Evolutionary conservation across 441 rosid genomes (phyloP).

Genomic region (Euphorbia schlechtendalii): DNA sequence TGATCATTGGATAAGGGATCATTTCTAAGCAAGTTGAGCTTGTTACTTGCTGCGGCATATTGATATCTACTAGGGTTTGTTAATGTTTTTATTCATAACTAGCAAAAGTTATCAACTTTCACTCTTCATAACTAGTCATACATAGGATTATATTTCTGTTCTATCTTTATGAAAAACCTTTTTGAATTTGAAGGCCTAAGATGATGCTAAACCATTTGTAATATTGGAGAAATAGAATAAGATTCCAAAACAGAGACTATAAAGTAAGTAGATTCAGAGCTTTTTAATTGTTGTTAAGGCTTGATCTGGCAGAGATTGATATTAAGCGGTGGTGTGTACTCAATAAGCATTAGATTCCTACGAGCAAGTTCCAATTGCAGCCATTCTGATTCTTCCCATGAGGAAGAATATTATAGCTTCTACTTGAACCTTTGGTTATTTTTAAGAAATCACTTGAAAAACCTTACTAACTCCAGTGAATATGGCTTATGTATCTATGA

Average conservation of each 20-base stretch:
- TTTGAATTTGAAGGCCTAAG: not conserved
- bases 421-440: slow-evolving; percentile 5
- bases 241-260: not conserved
- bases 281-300: not conserved
- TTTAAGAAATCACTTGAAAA: not conserved
- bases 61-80: not conserved
- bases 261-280: too few relatives aligned
- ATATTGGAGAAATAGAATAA: not conserved
- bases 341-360: slow-evolving; percentile 21
- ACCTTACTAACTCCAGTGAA: not conserved
- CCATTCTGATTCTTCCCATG: not conserved
- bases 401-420: slow-evolving; percentile 6
- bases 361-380: slow-evolving; percentile 6
- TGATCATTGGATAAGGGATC: slow-evolving; percentile 1
- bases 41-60: not conserved
- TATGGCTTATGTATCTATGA: not conserved
- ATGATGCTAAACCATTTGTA: not conserved
- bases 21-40: not conserved
- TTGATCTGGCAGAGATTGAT: not conserved
- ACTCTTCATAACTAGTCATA: not conserved
- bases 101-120: not conserved
- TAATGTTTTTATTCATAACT: not conserved
- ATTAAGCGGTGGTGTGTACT: not conserved
- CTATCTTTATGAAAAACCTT: not conserved
- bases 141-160: not conserved